Base-by-base conservation (phyloP, 225 moss, liverwort and hornwort species). In the Thuidium tamariscinum region DNA sequence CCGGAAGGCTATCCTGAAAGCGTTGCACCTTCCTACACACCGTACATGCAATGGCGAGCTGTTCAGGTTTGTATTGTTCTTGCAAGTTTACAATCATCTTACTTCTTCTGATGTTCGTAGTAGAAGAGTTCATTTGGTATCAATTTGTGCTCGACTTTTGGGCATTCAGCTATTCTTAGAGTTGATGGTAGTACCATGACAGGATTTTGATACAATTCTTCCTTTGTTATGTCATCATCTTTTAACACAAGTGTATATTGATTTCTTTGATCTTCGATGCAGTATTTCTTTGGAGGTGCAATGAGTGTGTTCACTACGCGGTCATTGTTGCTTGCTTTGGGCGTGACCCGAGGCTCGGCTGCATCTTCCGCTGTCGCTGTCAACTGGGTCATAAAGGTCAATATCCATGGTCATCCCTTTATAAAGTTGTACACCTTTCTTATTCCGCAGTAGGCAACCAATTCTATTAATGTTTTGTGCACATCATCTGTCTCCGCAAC, bases 21-120 rank as follows among this genome's bases (percentile, higher is more conserved):
- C 83, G 97, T 99, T 39, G 91, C 96, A n/a, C 94, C 97, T 69
- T 97, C 99, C 13, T 99, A 99, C 82, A 95, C 94, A 18, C 99
- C 99, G 48, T 99, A 99, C 77, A 99, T 99, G 99, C 94, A 99
- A 89, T 99, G 99, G 99, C 96, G 99, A 81, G 97, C 99, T 77
- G 94, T 97, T 68, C 99, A 98, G 96, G 98, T 98, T 83, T 90
- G 86, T 86, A 51, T 57, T 29, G 46, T 60, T 76, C 56, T 42
- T 67, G 59, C 26, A 61, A 71, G 22, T 71, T 65, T 44, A 16
- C 57, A 59, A 71, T 30, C 21, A 14, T 42, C 15, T 10, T 55
- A 56, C 55, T 82, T 27, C 16, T 13, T 55, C 70, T 83, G 42
- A 32, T 44, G 10, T 41, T 51, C 18, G 16, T 16, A 65, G 25